Conservation (phyloP, 495 filamentous ascomycete genomes). For the Talaromyces trachyspermus region DNA sequence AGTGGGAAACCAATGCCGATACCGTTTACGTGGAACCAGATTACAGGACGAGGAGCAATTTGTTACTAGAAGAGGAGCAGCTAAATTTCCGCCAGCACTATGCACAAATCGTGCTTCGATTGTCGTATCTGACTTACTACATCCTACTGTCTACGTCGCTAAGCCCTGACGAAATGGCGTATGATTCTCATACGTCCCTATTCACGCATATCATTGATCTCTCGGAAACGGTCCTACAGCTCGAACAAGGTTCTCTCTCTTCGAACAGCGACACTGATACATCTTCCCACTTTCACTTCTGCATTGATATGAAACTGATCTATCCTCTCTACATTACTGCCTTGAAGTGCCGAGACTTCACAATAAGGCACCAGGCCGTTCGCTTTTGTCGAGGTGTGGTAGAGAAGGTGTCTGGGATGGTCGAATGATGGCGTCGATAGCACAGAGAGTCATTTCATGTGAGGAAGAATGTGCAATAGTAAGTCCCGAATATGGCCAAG, state of each 20-base stretch:
- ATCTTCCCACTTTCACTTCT: neutral
- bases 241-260: neutral
- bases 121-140: neutral
- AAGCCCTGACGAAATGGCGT: neutral
- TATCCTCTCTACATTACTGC: conserved; percentile 17
- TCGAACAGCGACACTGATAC: too few species aligned
- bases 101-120: neutral
- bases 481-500: neutral
- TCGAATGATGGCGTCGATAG: conserved; percentile 1
- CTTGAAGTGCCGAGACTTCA: conserved; percentile 14
- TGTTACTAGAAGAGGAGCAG: neutral
- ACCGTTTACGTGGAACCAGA: neutral
- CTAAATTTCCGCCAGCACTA: neutral
- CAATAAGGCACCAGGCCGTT: conserved; percentile 15
- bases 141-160: neutral
- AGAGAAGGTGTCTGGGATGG: conserved; percentile 5
- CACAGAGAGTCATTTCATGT: neutral
- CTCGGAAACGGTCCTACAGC: neutral
- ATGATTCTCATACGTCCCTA: neutral
- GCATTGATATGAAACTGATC: conserved; percentile 10
- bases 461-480: neutral
- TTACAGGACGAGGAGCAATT: neutral
- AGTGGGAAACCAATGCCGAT: neutral
- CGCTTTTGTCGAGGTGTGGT: conserved; percentile 8
- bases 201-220: neutral